These are phyloP conservation scores for Omphalea diandra DNA, from an alignment of 441 rosid genomes.

Conservation along the genomic window DNA sequence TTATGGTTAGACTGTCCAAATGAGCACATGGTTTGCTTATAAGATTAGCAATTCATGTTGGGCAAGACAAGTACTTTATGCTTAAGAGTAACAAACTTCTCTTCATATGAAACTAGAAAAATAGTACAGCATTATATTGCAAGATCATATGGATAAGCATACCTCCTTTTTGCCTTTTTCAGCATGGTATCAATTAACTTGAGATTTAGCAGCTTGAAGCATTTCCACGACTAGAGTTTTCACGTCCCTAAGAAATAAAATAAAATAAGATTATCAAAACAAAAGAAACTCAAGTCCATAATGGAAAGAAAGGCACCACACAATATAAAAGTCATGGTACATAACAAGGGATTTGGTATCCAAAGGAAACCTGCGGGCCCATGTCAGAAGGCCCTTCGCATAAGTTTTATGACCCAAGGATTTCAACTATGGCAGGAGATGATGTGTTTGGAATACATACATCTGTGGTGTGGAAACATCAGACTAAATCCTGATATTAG, in stretches of 20 bases:
- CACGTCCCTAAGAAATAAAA: conserved; percentile 59
- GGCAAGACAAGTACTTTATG: not conserved
- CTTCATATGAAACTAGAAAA: not conserved
- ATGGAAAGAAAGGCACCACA: not conserved
- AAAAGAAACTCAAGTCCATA: not conserved
- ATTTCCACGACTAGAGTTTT: conserved; percentile 81
- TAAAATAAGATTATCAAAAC: conserved; percentile 8
- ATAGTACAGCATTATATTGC: conserved; percentile 1
- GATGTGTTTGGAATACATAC: not conserved
- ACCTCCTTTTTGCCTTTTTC: conserved; percentile 24
- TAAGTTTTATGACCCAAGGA: not conserved
- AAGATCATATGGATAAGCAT: not conserved
- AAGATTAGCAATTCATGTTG: not conserved
- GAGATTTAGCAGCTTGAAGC: conserved; percentile 73
- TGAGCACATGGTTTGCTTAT: not conserved
- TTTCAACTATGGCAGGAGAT: conserved; percentile 5
- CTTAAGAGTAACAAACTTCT: not conserved
- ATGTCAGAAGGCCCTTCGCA: conserved; percentile 4
- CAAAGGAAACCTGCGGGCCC: not conserved
- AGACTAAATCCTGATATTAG: not conserved
- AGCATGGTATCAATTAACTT: conserved; percentile 32
- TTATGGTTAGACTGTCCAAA: not conserved
- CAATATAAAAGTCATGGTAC: conserved; percentile 3
- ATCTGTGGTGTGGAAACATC: not conserved
- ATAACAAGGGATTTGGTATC: not conserved